phyloP scores from a whole-genome alignment of 2,329 filamentous ascomycete genomes.

The Cladosporium sp. region DNA sequence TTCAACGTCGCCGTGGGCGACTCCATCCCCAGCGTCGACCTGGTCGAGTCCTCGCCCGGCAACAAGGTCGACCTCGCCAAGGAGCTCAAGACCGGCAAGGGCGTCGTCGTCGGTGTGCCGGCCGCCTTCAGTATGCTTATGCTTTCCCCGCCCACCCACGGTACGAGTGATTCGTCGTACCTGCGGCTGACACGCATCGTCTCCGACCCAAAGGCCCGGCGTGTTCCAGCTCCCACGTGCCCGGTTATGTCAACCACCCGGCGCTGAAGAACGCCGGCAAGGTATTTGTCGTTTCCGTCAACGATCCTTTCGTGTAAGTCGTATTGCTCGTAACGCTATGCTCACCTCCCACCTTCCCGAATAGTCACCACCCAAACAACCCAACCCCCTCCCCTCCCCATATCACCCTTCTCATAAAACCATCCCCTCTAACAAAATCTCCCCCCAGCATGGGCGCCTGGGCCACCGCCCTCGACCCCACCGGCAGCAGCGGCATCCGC shows the following conservation, averaged over 20 bases:
- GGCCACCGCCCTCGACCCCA: constrained; percentile 70
- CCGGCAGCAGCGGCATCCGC: constrained; percentile 68
- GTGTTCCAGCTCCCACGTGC: constrained; percentile 68
- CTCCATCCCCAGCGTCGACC: constrained; percentile 66
- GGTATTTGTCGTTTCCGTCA: constrained; percentile 87
- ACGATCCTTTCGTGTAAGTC: constrained; percentile 75
- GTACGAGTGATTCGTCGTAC: not conserved
- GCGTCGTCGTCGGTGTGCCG: constrained; percentile 78
- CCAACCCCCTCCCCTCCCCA: not conserved
- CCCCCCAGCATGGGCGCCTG: constrained; percentile 68
- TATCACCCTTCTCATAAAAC: not conserved
- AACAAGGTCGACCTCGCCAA: constrained; percentile 84
- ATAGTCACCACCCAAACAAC: not conserved
- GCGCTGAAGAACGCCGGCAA: constrained; percentile 72
- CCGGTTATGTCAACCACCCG: constrained; percentile 75
- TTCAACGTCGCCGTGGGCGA: constrained; percentile 71
- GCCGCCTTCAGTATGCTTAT: constrained; percentile 36
- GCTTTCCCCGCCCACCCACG: constrained; percentile 16
- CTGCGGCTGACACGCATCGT: not conserved
- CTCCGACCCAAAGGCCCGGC: constrained; percentile 41
- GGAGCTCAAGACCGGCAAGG: constrained; percentile 62
- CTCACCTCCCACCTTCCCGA: not conserved
- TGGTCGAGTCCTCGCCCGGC: constrained; percentile 78
- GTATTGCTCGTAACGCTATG: constrained; percentile 34
- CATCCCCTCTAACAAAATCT: not conserved